Conservation (phyloP, 2,329 filamentous ascomycete species). For the Penicillium hordei region DNA sequence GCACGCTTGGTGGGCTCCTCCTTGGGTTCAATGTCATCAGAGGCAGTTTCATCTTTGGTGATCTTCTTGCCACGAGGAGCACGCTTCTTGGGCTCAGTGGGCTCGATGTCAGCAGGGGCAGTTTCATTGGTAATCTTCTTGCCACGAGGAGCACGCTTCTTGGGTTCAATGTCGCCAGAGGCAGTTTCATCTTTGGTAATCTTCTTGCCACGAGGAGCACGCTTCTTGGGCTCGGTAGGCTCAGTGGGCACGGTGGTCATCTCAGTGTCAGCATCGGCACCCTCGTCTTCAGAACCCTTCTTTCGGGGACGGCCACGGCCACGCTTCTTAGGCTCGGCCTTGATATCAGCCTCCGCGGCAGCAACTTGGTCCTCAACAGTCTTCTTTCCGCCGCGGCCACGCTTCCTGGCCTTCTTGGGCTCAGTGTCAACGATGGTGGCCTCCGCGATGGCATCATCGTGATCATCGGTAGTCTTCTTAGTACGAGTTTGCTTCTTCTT, state of each 20-base stretch:
- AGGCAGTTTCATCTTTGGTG: not conserved
- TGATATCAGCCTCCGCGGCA: not conserved
- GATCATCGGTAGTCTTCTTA: slow-evolving; percentile 11
- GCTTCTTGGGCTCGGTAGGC: no score
- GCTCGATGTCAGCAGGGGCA: not conserved
- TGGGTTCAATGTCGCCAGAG: fast-evolving
- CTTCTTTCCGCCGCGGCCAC: slow-evolving; percentile 19
- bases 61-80: not conserved
- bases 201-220: no score
- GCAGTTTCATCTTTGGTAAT: no score
- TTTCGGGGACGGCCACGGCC: slow-evolving; percentile 8
- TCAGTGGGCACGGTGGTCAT: not conserved
- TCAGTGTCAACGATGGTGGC: slow-evolving; percentile 17
- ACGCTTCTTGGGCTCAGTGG: not conserved
- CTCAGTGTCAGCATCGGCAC: not conserved
- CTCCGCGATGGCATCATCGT: slow-evolving; percentile 11
- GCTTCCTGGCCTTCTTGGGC: slow-evolving; percentile 28
- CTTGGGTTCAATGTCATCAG: not conserved
- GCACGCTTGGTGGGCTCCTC: not conserved
- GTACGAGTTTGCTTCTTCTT: slow-evolving; percentile 8
- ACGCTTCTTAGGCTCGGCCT: not conserved
- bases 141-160: no score
- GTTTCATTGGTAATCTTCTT: no score
- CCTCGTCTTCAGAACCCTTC: not conserved
- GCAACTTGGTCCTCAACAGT: not conserved